A percentile compares a stretch with the other conserved stretches of the same genome.
phyloP scores from a whole-genome alignment of 306 rosid genomes.

The Cucurbita maxima region DNA sequence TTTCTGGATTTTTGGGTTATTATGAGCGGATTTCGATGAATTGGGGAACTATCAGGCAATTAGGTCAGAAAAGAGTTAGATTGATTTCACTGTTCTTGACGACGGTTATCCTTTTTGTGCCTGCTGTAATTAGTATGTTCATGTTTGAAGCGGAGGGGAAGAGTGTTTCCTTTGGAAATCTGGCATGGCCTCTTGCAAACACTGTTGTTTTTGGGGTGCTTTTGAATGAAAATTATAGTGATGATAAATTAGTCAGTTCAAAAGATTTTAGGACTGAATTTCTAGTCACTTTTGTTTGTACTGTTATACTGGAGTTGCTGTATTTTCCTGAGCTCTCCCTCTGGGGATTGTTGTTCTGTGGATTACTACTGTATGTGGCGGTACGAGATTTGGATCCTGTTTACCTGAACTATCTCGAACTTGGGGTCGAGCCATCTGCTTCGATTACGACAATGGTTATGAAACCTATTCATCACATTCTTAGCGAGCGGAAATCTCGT shows the following conservation, averaged over 20 bases:
- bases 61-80: slow-evolving; percentile 47
- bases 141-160: slow-evolving; percentile 32
- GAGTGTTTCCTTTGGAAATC: slow-evolving; percentile 25
- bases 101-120: slow-evolving; percentile 57
- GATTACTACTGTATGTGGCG: slow-evolving; percentile 52
- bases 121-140: slow-evolving; percentile 50
- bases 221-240: slow-evolving; percentile 42
- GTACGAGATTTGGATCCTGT: slow-evolving; percentile 69
- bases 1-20: slow-evolving; percentile 57
- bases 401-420: slow-evolving; percentile 18
- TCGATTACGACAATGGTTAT: slow-evolving; percentile 28
- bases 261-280: slow-evolving; percentile 61
- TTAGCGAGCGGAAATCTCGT: slow-evolving; percentile 83
- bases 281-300: slow-evolving; percentile 51
- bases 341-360: slow-evolving; percentile 77
- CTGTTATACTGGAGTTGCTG: slow-evolving; percentile 54
- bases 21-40: slow-evolving; percentile 43
- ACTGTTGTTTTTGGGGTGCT: slow-evolving; percentile 79
- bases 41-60: slow-evolving; percentile 44
- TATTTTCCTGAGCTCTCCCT: slow-evolving; percentile 78
- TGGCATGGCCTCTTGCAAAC: slow-evolving; percentile 70
- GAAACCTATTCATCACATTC: slow-evolving; percentile 65
- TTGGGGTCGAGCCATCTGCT: slow-evolving; percentile 37
- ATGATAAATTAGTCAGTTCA: slow-evolving; percentile 28
- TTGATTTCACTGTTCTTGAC: slow-evolving; percentile 57